These are phyloP conservation scores for Acacia acuminata DNA, from an alignment of 306 rosid species.

Conservation along the genomic window DNA sequence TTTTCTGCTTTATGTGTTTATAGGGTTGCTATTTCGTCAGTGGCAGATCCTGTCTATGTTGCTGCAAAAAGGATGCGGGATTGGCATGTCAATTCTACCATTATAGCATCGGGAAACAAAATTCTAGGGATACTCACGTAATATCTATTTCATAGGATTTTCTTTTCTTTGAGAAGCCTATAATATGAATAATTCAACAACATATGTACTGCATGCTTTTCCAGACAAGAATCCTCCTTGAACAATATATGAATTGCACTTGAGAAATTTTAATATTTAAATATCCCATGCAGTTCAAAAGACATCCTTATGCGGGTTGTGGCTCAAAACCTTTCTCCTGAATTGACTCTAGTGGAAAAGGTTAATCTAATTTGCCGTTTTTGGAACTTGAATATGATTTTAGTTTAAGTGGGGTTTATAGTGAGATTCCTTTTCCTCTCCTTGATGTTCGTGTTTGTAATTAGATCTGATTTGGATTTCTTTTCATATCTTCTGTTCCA, in stretches of 20 bases:
- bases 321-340: constrained; percentile 88
- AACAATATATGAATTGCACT: constrained; percentile 21
- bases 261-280: constrained; percentile 15
- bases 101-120: constrained; percentile 70
- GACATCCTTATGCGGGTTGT: constrained; percentile 95
- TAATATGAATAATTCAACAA: constrained; percentile 7
- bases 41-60: constrained; percentile 86
- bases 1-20: constrained; percentile 57
- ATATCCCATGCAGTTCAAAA: constrained; percentile 70
- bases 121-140: constrained; percentile 96
- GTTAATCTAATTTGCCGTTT: constrained; percentile 24
- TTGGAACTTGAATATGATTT: constrained; percentile 27
- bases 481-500: constrained; percentile 23
- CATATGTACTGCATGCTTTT: constrained; percentile 19
- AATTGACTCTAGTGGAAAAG: constrained; percentile 91
- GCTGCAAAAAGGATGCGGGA: constrained; percentile 91
- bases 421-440: constrained; percentile 30
- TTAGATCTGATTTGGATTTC: constrained; percentile 20
- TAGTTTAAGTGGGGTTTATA: constrained; percentile 33
- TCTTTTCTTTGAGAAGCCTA: constrained; percentile 18
- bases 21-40: constrained; percentile 83
- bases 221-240: constrained; percentile 5
- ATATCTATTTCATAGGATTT: constrained; percentile 31
- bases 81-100: constrained; percentile 74
- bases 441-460: constrained; percentile 26